Conservation (phyloP, 2,329 filamentous ascomycete genomes). For the Trichoderma harzianum region DNA sequence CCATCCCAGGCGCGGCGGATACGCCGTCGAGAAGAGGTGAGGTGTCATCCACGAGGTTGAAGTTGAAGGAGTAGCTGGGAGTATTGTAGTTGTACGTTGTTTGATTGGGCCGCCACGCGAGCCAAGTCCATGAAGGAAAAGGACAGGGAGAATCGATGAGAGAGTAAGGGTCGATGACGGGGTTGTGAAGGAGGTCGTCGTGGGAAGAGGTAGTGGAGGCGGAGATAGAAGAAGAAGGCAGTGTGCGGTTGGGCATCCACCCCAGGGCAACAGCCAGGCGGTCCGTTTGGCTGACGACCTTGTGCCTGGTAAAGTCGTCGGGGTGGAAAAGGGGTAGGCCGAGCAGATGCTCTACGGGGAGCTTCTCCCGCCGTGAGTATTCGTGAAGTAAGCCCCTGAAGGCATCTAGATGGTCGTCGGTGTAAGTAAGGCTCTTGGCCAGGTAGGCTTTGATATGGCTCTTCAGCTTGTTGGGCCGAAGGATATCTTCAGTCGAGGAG, state of each 20-base stretch:
- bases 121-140: constrained; percentile 40
- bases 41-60: constrained; percentile 31
- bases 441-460: constrained; percentile 33
- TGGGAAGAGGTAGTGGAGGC: constrained; percentile 16
- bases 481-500: constrained; percentile 21
- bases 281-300: constrained; percentile 32
- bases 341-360: constrained; percentile 30
- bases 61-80: constrained; percentile 25
- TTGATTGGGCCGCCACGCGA: constrained; percentile 33
- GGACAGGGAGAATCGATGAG: constrained; percentile 22
- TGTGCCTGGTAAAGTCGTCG: constrained; percentile 29
- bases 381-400: constrained; percentile 32
- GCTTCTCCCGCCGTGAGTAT: constrained; percentile 28
- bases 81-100: constrained; percentile 22
- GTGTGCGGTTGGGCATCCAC: constrained; percentile 32
- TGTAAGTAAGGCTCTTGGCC: constrained; percentile 27
- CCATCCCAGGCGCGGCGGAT: constrained; percentile 32
- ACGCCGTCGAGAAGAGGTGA: constrained; percentile 29
- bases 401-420: constrained; percentile 34
- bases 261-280: constrained; percentile 34
- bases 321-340: constrained; percentile 36
- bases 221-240: constrained; percentile 21
- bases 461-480: constrained; percentile 27
- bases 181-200: constrained; percentile 9
- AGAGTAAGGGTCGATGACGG: constrained; percentile 26